A percentile compares a stretch with the other conserved stretches of the same genome.
Conservation (phyloP, 2,329 filamentous ascomycete genomes). For the Westerdykella ornata region DNA sequence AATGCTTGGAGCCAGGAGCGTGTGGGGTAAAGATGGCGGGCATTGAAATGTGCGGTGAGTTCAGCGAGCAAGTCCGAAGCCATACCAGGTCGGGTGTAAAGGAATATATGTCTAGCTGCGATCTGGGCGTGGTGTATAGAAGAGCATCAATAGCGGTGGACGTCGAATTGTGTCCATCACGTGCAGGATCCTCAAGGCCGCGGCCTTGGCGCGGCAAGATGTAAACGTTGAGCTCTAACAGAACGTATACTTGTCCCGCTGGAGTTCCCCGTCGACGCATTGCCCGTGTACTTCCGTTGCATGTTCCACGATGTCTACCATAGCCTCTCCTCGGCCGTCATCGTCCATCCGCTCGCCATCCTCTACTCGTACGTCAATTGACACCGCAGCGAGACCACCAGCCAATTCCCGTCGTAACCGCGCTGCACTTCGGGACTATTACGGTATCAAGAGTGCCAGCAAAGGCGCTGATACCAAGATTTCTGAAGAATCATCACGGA, state of each 20-base stretch:
- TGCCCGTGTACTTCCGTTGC: too few species aligned
- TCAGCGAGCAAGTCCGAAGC: slow-evolving; percentile 28
- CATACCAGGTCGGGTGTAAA: slow-evolving; percentile 9
- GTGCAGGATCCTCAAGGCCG: too few species aligned
- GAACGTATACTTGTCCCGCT: not conserved
- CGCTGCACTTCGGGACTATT: slow-evolving; percentile 86
- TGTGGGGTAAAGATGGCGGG: slow-evolving; percentile 51
- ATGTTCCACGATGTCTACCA: slow-evolving; percentile 49
- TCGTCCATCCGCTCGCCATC: slow-evolving; percentile 60
- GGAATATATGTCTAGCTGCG: not conserved
- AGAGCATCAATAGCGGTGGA: too few species aligned
- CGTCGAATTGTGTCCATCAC: too few species aligned
- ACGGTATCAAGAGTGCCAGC: slow-evolving; percentile 62
- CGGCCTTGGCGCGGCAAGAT: not conserved
- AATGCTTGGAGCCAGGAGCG: slow-evolving; percentile 59
- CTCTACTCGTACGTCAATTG: slow-evolving; percentile 70
- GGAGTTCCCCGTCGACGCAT: too few species aligned
- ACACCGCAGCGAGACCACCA: slow-evolving; percentile 35
- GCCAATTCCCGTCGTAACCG: slow-evolving; percentile 59
- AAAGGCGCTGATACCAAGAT: slow-evolving; percentile 27
- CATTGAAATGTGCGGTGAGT: slow-evolving; percentile 49
- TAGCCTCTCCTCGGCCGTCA: slow-evolving; percentile 54
- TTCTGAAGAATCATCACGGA: slow-evolving; percentile 26
- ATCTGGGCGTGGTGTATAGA: too few species aligned
- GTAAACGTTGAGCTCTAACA: not conserved